Conservation (phyloP, 1,284 basidiomycete genomes). For the Rhizoctonia solani region DNA sequence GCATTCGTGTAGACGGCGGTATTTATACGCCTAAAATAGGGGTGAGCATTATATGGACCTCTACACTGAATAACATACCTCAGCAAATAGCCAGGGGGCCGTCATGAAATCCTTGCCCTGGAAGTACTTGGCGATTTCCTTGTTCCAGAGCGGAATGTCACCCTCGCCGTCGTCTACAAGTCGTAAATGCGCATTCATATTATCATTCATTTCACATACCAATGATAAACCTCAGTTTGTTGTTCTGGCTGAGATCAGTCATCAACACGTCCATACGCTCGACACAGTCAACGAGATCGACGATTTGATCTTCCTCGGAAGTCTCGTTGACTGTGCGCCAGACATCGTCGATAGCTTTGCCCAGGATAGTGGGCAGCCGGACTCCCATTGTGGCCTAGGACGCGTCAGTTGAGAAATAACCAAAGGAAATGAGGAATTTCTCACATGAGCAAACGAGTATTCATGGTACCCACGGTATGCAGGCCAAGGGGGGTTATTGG, state of each 20-base stretch:
- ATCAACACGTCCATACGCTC: slow-evolving; percentile 85
- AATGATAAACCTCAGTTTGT: slow-evolving; percentile 80
- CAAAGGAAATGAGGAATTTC: slow-evolving; percentile 37
- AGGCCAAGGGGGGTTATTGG: slow-evolving; percentile 97
- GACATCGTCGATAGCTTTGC: slow-evolving; percentile 94
- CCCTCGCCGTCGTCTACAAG: slow-evolving; percentile 82
- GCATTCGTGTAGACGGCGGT: slow-evolving; percentile 92
- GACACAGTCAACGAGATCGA: slow-evolving; percentile 87
- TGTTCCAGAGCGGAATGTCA: slow-evolving; percentile 96
- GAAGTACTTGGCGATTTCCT: slow-evolving; percentile 92
- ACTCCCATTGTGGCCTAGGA: slow-evolving; percentile 83
- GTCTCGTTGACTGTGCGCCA: slow-evolving; percentile 87
- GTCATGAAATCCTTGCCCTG: slow-evolving; percentile 98
- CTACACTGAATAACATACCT: slow-evolving; percentile 48
- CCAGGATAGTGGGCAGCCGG: slow-evolving; percentile 91
- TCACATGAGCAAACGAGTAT: slow-evolving; percentile 86
- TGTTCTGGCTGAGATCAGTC: slow-evolving; percentile 77
- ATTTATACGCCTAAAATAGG: slow-evolving; percentile 77
- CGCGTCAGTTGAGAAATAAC: slow-evolving; percentile 3
- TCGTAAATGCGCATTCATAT: not conserved
- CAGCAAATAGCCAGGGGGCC: slow-evolving; percentile 93
- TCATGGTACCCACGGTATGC: slow-evolving; percentile 94
- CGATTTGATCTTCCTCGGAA: slow-evolving; percentile 80
- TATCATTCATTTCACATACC: slow-evolving; percentile 2
- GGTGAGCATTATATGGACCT: not conserved